Conservation (phyloP, 768 basidiomycete species). For the Trametes sanguinea region DNA sequence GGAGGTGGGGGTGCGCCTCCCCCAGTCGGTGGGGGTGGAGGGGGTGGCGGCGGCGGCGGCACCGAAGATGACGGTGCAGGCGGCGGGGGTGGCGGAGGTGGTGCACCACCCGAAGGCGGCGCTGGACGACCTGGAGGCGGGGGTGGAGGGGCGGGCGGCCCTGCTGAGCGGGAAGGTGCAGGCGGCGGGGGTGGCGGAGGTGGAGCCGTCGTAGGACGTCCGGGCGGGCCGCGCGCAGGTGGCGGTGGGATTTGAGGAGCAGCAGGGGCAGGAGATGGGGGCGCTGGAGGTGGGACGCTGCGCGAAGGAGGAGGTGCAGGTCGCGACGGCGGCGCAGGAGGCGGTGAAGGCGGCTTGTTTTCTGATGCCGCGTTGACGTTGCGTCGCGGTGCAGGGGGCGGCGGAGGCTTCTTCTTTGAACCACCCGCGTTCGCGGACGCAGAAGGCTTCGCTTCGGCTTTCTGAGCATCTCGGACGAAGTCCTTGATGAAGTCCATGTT, state of each 20-base stretch:
- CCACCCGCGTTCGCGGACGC: slow-evolving; percentile 26
- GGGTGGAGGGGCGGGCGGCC: slow-evolving; percentile 39
- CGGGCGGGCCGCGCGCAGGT: slow-evolving; percentile 35
- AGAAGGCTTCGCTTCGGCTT: slow-evolving; percentile 21
- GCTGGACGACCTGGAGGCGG: slow-evolving; percentile 36
- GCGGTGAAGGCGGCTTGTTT: slow-evolving; percentile 49
- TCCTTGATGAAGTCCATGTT: slow-evolving; percentile 90
- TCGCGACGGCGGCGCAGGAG: slow-evolving; percentile 45
- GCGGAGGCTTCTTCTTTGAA: slow-evolving; percentile 37
- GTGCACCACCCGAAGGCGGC: slow-evolving; percentile 29
- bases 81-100: slow-evolving; percentile 38
- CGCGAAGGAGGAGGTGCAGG: slow-evolving; percentile 29
- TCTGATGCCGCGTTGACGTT: slow-evolving; percentile 20
- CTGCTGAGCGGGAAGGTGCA: slow-evolving; percentile 34
- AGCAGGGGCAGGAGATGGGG: slow-evolving; percentile 32
- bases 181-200: slow-evolving; percentile 35
- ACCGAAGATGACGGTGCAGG: slow-evolving; percentile 34
- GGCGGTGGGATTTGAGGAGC: slow-evolving; percentile 36
- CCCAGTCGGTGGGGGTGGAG: slow-evolving; percentile 30
- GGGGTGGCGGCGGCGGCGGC: slow-evolving; percentile 34
- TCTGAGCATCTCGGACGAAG: slow-evolving; percentile 62
- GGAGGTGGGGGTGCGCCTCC: slow-evolving; percentile 36
- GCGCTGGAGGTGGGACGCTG: slow-evolving; percentile 39
- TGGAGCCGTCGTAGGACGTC: slow-evolving; percentile 29
- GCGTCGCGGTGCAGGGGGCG: slow-evolving; percentile 42